Evolutionary conservation across 1,284 basidiomycete genomes (phyloP).

Genomic region (Sparassis latifolia): DNA sequence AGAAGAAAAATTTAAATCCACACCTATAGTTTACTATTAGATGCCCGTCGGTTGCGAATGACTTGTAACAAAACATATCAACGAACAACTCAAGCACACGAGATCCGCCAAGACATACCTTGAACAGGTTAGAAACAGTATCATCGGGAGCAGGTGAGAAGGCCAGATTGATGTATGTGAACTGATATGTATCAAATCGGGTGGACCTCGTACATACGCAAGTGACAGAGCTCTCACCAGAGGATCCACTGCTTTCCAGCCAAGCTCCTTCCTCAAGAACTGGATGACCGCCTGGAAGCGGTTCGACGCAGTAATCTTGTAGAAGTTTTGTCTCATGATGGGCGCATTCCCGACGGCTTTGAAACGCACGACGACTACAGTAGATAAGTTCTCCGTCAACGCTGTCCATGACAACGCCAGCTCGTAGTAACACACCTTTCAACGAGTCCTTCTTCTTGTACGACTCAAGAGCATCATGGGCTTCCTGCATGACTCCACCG

Average conservation of each 20-base stretch:
- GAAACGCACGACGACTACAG: slow-evolving; percentile 90
- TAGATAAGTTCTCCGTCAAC: not conserved
- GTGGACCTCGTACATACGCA: not conserved
- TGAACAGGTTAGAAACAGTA: slow-evolving; percentile 85
- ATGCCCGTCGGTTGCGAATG: slow-evolving; percentile 88
- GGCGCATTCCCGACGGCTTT: slow-evolving; percentile 98
- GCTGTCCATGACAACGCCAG: not conserved
- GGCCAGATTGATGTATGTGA: slow-evolving; percentile 97
- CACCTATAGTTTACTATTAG: slow-evolving; percentile 96
- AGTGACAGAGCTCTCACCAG: slow-evolving; percentile 52
- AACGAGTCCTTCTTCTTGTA: slow-evolving; percentile 82
- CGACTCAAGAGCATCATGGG: slow-evolving; percentile 66
- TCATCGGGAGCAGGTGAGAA: slow-evolving; percentile 94
- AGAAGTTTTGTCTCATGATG: slow-evolving; percentile 98
- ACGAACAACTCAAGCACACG: not conserved
- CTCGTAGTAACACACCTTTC: slow-evolving; percentile 51
- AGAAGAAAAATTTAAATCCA: slow-evolving; percentile 25
- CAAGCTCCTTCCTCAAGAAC: slow-evolving; percentile 87
- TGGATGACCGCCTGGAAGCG: slow-evolving; percentile 94
- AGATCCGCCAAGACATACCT: slow-evolving; percentile 38
- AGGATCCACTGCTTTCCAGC: slow-evolving; percentile 83
- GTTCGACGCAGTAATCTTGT: slow-evolving; percentile 94
- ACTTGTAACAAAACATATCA: slow-evolving; percentile 38
- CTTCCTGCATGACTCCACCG: slow-evolving; percentile 42
- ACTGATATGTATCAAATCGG: slow-evolving; percentile 43